Evolutionary conservation across 1,139 yeast species (phyloP), one percentile per base, ranked within the genome.

Genomic region (Geotrichum bryndzae): DNA sequence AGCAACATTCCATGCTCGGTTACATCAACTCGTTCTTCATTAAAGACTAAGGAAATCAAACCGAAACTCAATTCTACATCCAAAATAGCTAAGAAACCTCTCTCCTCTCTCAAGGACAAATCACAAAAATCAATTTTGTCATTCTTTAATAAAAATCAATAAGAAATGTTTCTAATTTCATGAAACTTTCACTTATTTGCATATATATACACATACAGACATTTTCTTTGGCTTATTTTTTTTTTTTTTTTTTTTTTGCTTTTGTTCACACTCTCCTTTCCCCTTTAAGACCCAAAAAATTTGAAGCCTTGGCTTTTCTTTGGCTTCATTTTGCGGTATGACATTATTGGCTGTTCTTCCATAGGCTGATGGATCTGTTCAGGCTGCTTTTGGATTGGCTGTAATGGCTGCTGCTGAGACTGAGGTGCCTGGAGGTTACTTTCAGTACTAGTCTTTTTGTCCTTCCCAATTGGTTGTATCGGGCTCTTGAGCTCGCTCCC

Each of bases 251-350:
- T 27, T 22, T 29, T 22, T 4, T 29, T 18, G 10, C 15, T 51
- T 2, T 29, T 51, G n/a, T 25, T 23, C 31, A 22, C n/a, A 25
- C 23, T 33, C 22, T 29, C 13, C n/a, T 15, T 15, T 50, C 7
- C 29, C 6, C 25, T 27, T 10, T n/a, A 31, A 5, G 41, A 27
- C 48, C 48, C 53, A 45, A 58, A 58, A 33, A 58, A 54, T 50
- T 51, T 58, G 22, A 58, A 58, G 2, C 61, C 61, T 41, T 58
- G 61, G 27, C 61, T 58, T 25, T 58, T 51, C 53, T 58, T 58
- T 13, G 57, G 51, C 41, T 54, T 58, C n/a, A 58, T 41, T 48
- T 58, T 58, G 41, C 61, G 45, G 45, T 58, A 58, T 13, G 61
- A 58, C 41, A 58, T 33, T 5, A 53, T 46, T 2, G 60, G 53